Conservation (phyloP, 305 asterid genomes). For the Stenogyne calaminthoides region DNA sequence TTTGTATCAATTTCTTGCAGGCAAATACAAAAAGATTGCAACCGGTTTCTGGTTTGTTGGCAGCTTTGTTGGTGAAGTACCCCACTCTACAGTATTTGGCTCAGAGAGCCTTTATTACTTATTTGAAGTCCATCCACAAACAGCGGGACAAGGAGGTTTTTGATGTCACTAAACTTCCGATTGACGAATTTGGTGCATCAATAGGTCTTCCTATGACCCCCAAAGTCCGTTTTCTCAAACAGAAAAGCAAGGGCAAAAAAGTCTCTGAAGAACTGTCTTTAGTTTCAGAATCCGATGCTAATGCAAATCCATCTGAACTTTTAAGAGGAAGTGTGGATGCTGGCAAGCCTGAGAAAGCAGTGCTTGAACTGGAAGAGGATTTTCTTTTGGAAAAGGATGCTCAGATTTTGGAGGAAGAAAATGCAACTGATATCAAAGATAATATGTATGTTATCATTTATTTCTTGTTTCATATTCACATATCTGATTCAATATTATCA, state of each 20-base stretch:
- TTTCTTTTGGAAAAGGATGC: slow-evolving; percentile 45
- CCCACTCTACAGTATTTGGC: slow-evolving; percentile 77
- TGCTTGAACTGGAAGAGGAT: slow-evolving; percentile 34
- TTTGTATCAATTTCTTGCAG: slow-evolving; percentile 43
- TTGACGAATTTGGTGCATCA: slow-evolving; percentile 85
- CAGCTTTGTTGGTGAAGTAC: slow-evolving; percentile 80
- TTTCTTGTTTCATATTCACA: slow-evolving; percentile 4
- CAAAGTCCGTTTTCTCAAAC: slow-evolving; percentile 74
- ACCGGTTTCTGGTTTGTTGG: slow-evolving; percentile 77
- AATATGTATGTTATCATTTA: slow-evolving; percentile 40
- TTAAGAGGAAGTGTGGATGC: slow-evolving; percentile 26
- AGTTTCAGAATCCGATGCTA: slow-evolving; percentile 44
- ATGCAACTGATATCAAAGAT: slow-evolving; percentile 32
- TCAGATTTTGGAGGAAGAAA: slow-evolving; percentile 36
- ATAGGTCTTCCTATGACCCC: slow-evolving; percentile 99
- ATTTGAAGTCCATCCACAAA: slow-evolving; percentile 78
- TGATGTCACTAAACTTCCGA: slow-evolving; percentile 73
- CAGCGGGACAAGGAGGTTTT: slow-evolving; percentile 87
- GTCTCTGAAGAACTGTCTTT: slow-evolving; percentile 49
- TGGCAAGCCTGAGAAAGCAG: slow-evolving; percentile 34
- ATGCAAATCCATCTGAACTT: slow-evolving; percentile 42
- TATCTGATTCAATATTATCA: slow-evolving; percentile 13
- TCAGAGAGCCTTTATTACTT: slow-evolving; percentile 84
- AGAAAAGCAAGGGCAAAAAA: slow-evolving; percentile 62
- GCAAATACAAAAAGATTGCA: slow-evolving; percentile 73